phyloP scores from a whole-genome alignment of 73 alveolate species.

The Uronychia setigera region DNA sequence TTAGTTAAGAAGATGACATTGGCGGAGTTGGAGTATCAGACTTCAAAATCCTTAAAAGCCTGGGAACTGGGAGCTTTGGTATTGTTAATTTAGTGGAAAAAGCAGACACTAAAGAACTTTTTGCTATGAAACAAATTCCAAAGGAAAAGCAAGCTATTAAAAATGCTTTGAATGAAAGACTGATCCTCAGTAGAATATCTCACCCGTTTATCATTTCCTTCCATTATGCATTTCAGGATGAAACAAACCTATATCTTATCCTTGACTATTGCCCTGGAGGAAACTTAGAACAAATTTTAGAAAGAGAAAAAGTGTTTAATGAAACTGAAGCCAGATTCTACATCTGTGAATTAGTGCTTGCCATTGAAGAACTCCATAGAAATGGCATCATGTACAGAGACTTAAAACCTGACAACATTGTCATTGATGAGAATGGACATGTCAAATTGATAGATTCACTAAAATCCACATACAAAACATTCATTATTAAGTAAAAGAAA shows the following conservation, averaged over 20 bases:
- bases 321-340: constrained; percentile 87
- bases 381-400: constrained; percentile 92
- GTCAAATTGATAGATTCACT: constrained; percentile 93
- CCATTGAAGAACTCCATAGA: constrained; percentile 92
- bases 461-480: too few relatives aligned
- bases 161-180: constrained; percentile 86
- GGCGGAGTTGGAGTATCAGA: too few relatives aligned
- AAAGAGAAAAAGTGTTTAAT: constrained; percentile 64
- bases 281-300: constrained; percentile 74
- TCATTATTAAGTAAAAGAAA: too few relatives aligned
- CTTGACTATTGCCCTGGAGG: constrained; percentile 96
- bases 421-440: constrained; percentile 94
- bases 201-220: constrained; percentile 87
- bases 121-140: constrained; percentile 86
- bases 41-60: neutral
- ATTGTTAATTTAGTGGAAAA: constrained; percentile 87
- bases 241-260: constrained; percentile 78
- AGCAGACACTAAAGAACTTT: constrained; percentile 61
- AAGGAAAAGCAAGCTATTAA: constrained; percentile 73
- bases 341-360: constrained; percentile 89
- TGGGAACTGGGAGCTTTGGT: constrained; percentile 87
- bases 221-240: constrained; percentile 89
- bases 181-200: constrained; percentile 70
- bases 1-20: too few relatives aligned
- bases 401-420: constrained; percentile 93